Evolutionary conservation across 345 rosid genomes (phyloP), one percentile per base, ranked within the genome.

Genomic region (Eucalyptus melliodora): DNA sequence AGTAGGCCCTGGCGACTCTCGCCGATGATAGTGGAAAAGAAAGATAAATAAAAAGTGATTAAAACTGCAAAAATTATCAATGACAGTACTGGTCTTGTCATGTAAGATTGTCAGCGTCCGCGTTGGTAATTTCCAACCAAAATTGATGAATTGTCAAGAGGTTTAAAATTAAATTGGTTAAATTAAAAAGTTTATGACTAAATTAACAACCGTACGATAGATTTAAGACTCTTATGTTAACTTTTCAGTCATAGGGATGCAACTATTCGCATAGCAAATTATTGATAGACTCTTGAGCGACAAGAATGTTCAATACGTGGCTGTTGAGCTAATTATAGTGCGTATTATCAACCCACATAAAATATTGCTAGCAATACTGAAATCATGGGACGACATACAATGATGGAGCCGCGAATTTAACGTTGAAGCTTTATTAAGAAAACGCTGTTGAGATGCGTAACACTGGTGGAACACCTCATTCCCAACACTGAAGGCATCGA

Each of bases 51-150:
- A 16, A 67, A 67, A 67, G 16, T n/a, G 9, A 31, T 60, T 27
- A n/a, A 65, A 65, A 65, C 3, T 31, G 5, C 2, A 67, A 67
- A n/a, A 67, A 8, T 67, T 31, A 67, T 31, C 3, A 3, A 31
- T 0, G 1, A 1, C 0, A 67, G 2, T 3, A 7, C 0, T 5
- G 2, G 2, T 37, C 7, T 11, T 16, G 7, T 21, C 13, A 69
- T 4, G 21, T 34, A 17, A 34, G 14, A 72, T 9, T 11, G 7
- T 5, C 2, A 3, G 3, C 1, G 1, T 34, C 7, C 1, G 6
- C 2, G 1, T 31, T 3, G 6, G 37, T 30, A 31, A 34, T 34
- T 72, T 72, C 40, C 1, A 14, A 19, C 3, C 21, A 72, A 72
- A 67, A 67, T 13, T 19, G 4, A 3, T 3, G 2, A 34, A 17